Percentiles rank a stretch among this genome's conserved stretches.
These are phyloP conservation scores for Tolypocladium pustulatum DNA, from an alignment of 2,329 filamentous ascomycete genomes.

Conservation along the genomic window DNA sequence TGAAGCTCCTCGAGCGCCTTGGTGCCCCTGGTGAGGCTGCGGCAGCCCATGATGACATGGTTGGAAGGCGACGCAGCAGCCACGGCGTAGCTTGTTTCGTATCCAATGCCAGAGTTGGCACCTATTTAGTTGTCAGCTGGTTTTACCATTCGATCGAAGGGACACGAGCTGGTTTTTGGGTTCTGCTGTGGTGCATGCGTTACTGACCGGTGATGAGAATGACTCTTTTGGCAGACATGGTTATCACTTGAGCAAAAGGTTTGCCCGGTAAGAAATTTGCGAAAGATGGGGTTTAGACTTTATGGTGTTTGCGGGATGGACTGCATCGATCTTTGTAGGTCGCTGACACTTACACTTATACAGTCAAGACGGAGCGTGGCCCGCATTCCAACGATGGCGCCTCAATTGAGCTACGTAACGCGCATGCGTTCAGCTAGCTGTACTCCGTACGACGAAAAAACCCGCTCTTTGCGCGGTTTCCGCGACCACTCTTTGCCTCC, in stretches of 20 bases:
- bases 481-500: too few relatives aligned
- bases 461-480: too few relatives aligned
- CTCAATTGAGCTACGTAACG: not conserved
- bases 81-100: constrained; percentile 23
- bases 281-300: not conserved
- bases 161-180: not conserved
- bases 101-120: constrained; percentile 36
- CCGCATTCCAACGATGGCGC: not conserved
- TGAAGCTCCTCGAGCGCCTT: constrained; percentile 16
- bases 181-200: not conserved
- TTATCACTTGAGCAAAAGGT: not conserved
- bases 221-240: not conserved
- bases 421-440: not conserved
- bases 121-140: constrained; percentile 10
- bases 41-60: constrained; percentile 26
- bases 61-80: constrained; percentile 24
- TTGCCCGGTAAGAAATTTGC: too few relatives aligned
- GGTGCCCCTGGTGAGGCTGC: constrained; percentile 24
- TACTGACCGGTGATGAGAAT: constrained; percentile 17
- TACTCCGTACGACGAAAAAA: too few relatives aligned
- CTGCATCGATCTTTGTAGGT: not conserved
- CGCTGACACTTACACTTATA: not conserved
- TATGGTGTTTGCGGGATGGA: not conserved
- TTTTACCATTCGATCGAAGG: not conserved
- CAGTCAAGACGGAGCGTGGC: not conserved